Evolutionary conservation across 257 asterid genomes (phyloP).

Genomic region (Leonotis leonurus): DNA sequence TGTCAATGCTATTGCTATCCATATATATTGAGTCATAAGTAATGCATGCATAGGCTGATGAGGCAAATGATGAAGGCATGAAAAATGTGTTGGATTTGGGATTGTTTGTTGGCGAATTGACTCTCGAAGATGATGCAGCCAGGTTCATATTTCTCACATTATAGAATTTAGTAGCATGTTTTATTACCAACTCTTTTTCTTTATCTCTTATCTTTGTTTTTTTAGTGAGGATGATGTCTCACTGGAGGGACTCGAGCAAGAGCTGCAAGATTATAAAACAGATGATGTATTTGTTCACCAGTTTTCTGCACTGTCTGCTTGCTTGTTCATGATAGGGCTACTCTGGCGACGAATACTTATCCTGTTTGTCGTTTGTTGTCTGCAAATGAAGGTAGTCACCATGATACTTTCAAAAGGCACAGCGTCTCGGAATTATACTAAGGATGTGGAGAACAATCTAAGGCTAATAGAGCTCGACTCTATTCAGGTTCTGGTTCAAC

Average conservation of each 20-base stretch:
- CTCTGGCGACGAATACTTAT: not conserved
- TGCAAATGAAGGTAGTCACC: constrained; percentile 54
- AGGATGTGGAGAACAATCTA: constrained; percentile 69
- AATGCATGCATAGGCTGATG: constrained; percentile 34
- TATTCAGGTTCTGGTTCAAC: constrained; percentile 50
- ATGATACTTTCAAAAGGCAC: constrained; percentile 71
- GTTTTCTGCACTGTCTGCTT: not conserved
- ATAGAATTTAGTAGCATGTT: not conserved
- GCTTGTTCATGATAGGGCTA: not conserved
- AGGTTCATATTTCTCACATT: constrained; percentile 32
- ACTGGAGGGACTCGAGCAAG: constrained; percentile 69
- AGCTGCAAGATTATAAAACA: constrained; percentile 66
- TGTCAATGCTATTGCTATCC: not conserved
- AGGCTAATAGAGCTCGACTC: constrained; percentile 68
- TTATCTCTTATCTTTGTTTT: not conserved
- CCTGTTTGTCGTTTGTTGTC: not conserved
- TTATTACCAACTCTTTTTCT: not conserved
- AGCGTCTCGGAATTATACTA: constrained; percentile 53
- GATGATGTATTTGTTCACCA: constrained; percentile 48
- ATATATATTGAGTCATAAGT: not conserved
- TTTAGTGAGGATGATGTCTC: constrained; percentile 54
- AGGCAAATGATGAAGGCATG: constrained; percentile 27
- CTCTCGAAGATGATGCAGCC: constrained; percentile 57
- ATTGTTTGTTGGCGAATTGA: constrained; percentile 68
- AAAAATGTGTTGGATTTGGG: constrained; percentile 51